Conservation (phyloP, 768 basidiomycete species). For the Tricholoma sp. region DNA sequence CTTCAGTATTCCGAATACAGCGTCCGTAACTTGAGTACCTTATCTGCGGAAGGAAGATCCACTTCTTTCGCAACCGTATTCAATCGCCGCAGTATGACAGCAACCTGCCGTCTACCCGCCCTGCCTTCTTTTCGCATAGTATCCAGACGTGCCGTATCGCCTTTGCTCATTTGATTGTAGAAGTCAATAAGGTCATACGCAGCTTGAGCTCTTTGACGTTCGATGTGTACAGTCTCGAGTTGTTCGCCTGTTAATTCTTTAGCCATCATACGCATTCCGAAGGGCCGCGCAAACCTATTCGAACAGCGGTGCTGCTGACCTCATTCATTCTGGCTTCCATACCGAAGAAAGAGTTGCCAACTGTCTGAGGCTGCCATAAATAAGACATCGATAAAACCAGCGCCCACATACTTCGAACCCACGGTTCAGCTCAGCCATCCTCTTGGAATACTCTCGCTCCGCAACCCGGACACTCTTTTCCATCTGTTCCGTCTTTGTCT, state of each 20-base stretch:
- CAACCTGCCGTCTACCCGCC: constrained; percentile 84
- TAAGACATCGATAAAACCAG: constrained; percentile 2
- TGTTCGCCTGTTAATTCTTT: constrained; percentile 67
- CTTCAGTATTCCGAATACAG: neutral
- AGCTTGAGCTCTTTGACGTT: constrained; percentile 88
- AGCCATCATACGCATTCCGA: constrained; percentile 5
- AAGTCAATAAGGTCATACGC: constrained; percentile 91
- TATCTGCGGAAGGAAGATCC: constrained; percentile 77
- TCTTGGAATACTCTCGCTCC: constrained; percentile 91
- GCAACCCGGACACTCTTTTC: constrained; percentile 86
- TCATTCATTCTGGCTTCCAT: constrained; percentile 92
- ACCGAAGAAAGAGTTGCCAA: constrained; percentile 79
- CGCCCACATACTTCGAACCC: constrained; percentile 78
- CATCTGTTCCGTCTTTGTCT: constrained; percentile 84
- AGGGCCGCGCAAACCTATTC: constrained; percentile 62
- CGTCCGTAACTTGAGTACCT: constrained; percentile 38
- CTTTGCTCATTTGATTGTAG: constrained; percentile 87
- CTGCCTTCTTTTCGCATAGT: constrained; percentile 81
- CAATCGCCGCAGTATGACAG: constrained; percentile 79
- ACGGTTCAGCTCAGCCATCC: constrained; percentile 87
- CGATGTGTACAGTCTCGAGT: constrained; percentile 88
- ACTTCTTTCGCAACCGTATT: constrained; percentile 91
- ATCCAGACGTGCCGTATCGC: constrained; percentile 72
- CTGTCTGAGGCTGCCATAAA: constrained; percentile 48
- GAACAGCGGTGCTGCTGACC: constrained; percentile 89